A percentile compares a stretch with the other conserved stretches of the same genome.
Evolutionary conservation across 2,329 filamentous ascomycete genomes (phyloP).

Genomic region (Teratosphaeria epicoccoides): DNA sequence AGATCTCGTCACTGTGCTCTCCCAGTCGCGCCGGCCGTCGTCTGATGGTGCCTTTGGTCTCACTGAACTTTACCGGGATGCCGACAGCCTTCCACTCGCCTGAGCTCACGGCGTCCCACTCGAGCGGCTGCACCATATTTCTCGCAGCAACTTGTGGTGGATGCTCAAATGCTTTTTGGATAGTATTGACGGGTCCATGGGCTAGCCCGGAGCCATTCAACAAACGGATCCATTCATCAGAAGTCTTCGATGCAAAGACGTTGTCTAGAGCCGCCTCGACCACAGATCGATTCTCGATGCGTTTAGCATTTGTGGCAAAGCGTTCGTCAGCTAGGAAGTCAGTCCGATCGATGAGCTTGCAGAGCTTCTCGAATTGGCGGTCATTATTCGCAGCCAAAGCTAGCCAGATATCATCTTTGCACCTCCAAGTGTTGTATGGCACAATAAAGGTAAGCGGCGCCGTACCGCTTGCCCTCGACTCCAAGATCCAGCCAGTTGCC

Average conservation of each 20-base stretch:
- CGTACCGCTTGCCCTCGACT: conserved; percentile 34
- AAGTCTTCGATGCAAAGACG: conserved; percentile 28
- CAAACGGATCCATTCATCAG: conserved; percentile 30
- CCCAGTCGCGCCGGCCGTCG: conserved; percentile 17
- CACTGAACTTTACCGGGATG: conserved; percentile 19
- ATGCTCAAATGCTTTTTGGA: conserved; percentile 35
- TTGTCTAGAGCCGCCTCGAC: conserved; percentile 29
- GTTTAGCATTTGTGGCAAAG: conserved; percentile 20
- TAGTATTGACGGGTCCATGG: conserved; percentile 37
- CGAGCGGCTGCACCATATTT: conserved; percentile 17
- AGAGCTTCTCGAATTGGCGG: conserved; percentile 29
- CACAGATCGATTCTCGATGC: conserved; percentile 23
- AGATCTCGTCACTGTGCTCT: conserved; percentile 19
- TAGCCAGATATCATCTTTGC: conserved; percentile 20
- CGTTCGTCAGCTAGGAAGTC: conserved; percentile 21
- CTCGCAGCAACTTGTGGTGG: conserved; percentile 32
- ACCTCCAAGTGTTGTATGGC: conserved; percentile 37
- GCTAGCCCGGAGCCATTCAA: conserved; percentile 37
- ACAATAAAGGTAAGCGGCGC: conserved; percentile 38
- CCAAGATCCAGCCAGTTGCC: conserved; percentile 31
- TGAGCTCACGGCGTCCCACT: conserved; percentile 14
- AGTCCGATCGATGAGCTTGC: conserved; percentile 14
- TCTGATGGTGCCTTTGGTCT: conserved; percentile 14
- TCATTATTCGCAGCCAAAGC: conserved; percentile 23
- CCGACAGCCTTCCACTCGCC: conserved; percentile 20